Conservation (phyloP, 345 rosid species). For the Litchi chinensis region DNA sequence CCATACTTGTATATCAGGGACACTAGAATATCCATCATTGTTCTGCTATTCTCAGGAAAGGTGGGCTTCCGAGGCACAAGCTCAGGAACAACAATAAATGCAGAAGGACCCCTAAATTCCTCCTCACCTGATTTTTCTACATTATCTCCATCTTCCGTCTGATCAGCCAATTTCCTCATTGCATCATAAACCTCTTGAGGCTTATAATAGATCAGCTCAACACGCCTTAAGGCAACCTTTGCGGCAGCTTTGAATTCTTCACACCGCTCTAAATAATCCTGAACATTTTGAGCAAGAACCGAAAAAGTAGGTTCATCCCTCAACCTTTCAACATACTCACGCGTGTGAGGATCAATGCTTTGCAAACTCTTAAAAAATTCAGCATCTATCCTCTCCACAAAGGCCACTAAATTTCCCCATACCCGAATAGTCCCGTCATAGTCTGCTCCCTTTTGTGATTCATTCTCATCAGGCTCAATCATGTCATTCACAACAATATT, state of each 20-base stretch:
- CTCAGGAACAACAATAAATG: slow-evolving; percentile 79
- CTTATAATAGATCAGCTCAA: slow-evolving; percentile 86
- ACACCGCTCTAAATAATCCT: slow-evolving; percentile 65
- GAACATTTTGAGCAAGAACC: slow-evolving; percentile 90
- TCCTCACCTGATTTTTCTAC: slow-evolving; percentile 48
- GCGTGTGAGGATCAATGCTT: slow-evolving; percentile 92
- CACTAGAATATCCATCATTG: slow-evolving; percentile 83
- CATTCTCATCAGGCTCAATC: slow-evolving; percentile 86
- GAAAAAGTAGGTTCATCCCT: slow-evolving; percentile 84
- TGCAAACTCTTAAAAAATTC: slow-evolving; percentile 98
- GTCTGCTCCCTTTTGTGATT: slow-evolving; percentile 76
- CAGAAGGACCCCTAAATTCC: slow-evolving; percentile 66
- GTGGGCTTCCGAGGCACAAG: slow-evolving; percentile 85
- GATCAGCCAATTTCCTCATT: slow-evolving; percentile 88
- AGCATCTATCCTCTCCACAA: slow-evolving; percentile 78
- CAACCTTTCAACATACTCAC: slow-evolving; percentile 86
- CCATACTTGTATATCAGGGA: slow-evolving; percentile 87
- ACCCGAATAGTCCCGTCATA: slow-evolving; percentile 64
- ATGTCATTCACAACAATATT: slow-evolving; percentile 81
- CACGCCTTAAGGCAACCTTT: slow-evolving; percentile 76
- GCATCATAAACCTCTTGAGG: slow-evolving; percentile 97
- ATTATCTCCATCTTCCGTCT: slow-evolving; percentile 52
- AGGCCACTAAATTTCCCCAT: slow-evolving; percentile 94
- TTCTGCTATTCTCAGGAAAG: slow-evolving; percentile 81
- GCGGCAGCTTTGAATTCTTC: slow-evolving; percentile 84